Evolutionary conservation across 73 alveolate species (phyloP).

Genomic region (Urostyla sp.): DNA sequence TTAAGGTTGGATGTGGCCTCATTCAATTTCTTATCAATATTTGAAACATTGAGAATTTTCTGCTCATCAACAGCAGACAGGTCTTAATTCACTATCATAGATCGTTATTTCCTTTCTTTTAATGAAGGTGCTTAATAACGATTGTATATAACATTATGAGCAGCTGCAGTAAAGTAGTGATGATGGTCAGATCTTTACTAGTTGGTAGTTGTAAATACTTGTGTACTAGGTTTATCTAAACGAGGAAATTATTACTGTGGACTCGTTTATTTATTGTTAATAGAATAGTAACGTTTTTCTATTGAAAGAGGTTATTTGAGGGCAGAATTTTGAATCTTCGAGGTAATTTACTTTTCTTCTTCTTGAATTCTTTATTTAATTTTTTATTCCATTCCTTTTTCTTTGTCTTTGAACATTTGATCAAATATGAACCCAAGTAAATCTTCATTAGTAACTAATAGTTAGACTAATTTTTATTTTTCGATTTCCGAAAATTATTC

Average conservation of each 20-base stretch:
- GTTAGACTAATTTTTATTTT: constrained; percentile 43
- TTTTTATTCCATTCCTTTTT: background rate
- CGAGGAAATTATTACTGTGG: too few species aligned
- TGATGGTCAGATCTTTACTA: too few species aligned
- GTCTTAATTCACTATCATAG: background rate
- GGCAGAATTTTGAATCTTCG: too few species aligned
- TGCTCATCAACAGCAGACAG: background rate
- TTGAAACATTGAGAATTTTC: background rate
- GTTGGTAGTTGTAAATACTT: too few species aligned
- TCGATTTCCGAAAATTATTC: constrained; percentile 53
- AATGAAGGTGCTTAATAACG: constrained; percentile 22
- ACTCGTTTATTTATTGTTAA: too few species aligned
- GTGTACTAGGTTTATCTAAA: too few species aligned
- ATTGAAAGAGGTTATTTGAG: too few species aligned
- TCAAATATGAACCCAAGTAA: constrained; percentile 49
- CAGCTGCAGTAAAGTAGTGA: too few species aligned
- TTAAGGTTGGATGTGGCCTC: background rate
- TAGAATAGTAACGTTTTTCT: too few species aligned
- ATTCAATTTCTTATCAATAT: background rate
- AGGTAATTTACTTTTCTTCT: too few species aligned
- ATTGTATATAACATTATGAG: too few species aligned
- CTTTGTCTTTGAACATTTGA: constrained; percentile 35
- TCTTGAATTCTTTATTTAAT: background rate
- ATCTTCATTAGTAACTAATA: constrained; percentile 25
- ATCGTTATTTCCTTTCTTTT: constrained; percentile 17